Conservation (phyloP, 805 yeast genomes). For the Saccharomycopsis sp. region DNA sequence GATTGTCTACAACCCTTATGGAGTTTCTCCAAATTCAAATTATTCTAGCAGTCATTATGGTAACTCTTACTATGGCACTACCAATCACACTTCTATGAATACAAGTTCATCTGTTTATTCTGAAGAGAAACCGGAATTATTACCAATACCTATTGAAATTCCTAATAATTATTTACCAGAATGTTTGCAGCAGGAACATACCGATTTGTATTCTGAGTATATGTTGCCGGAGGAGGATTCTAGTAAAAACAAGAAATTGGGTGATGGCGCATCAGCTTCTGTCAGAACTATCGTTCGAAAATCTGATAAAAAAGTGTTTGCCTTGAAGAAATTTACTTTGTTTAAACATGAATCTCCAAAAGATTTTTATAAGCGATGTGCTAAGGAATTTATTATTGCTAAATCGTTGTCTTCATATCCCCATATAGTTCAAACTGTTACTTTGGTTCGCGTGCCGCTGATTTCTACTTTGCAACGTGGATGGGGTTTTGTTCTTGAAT, state of each 20-base stretch:
- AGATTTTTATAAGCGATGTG: slow-evolving; percentile 57
- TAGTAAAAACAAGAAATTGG: slow-evolving; percentile 43
- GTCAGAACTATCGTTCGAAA: slow-evolving; percentile 44
- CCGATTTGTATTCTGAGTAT: slow-evolving; percentile 49
- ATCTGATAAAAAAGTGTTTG: slow-evolving; percentile 40
- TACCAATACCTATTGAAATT: slow-evolving; percentile 55
- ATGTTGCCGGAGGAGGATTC: slow-evolving; percentile 33
- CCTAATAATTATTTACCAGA: slow-evolving; percentile 61
- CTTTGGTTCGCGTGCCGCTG: slow-evolving; percentile 50
- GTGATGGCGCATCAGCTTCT: slow-evolving; percentile 67
- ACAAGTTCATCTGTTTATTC: slow-evolving; percentile 2
- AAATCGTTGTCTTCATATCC: slow-evolving; percentile 45
- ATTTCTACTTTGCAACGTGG: slow-evolving; percentile 49
- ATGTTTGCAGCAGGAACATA: slow-evolving; percentile 40
- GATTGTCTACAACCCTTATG: slow-evolving; percentile 17
- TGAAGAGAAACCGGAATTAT: slow-evolving; percentile 28
- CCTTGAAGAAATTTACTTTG: slow-evolving; percentile 58
- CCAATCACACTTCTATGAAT: slow-evolving; percentile 1
- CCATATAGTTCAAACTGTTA: slow-evolving; percentile 53
- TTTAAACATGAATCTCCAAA: slow-evolving; percentile 56
- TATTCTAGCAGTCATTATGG: slow-evolving; percentile 4
- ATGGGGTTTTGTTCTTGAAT: slow-evolving; percentile 94
- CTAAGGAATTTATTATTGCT: slow-evolving; percentile 58
- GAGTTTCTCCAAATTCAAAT: slow-evolving; percentile 3
- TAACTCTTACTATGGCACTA: neutral